Conservation (phyloP, 768 basidiomycete species). For the Boletus coccyginus region DNA sequence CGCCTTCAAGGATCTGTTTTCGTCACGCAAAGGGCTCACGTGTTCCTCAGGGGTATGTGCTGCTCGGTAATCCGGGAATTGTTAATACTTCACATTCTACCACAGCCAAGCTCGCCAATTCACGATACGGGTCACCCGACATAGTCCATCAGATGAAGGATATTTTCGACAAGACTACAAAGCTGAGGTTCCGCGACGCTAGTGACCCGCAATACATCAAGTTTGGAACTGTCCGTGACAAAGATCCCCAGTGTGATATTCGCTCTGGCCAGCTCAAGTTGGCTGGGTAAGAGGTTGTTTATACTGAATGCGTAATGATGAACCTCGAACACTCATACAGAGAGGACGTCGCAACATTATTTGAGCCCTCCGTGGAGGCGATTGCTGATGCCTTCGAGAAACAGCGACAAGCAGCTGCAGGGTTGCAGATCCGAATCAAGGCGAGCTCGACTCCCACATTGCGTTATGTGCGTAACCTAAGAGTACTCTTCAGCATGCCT, state of each 20-base stretch:
- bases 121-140: constrained; percentile 26
- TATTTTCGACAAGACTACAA: constrained; percentile 36
- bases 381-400: constrained; percentile 34
- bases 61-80: not conserved
- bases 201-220: constrained; percentile 36
- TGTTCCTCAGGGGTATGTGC: constrained; percentile 27
- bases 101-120: constrained; percentile 30
- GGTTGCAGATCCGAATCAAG: constrained; percentile 27
- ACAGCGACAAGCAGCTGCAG: constrained; percentile 21
- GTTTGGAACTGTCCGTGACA: constrained; percentile 38
- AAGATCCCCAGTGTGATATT: constrained; percentile 34
- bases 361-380: constrained; percentile 40
- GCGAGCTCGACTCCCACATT: not conserved
- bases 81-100: not conserved
- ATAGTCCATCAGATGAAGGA: constrained; percentile 33
- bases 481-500: constrained; percentile 29
- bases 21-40: constrained; percentile 30
- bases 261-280: constrained; percentile 37
- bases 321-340: constrained; percentile 16
- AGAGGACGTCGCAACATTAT: constrained; percentile 36
- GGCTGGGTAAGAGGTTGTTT: constrained; percentile 30
- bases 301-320: not conserved
- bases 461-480: not conserved
- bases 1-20: constrained; percentile 37
- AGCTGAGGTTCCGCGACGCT: constrained; percentile 38